Conservation (phyloP, 1,284 basidiomycete species). For the Vanrija sp. region DNA sequence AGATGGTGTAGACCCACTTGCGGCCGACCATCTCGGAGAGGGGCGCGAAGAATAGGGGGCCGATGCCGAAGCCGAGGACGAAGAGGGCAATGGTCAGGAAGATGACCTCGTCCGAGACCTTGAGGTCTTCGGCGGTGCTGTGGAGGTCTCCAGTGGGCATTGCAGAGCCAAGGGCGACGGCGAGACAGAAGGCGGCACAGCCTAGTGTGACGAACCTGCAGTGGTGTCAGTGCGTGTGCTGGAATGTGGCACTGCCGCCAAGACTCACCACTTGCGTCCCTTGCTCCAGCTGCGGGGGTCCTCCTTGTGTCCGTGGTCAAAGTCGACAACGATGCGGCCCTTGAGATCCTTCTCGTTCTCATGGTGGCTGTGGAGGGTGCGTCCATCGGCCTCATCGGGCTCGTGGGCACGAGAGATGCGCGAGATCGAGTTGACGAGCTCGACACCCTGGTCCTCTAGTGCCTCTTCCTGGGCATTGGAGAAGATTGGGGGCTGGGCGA, state of each 20-base stretch:
- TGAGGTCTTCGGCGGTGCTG: constrained; percentile 40
- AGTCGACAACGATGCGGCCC: constrained; percentile 29
- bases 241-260: background rate
- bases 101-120: constrained; percentile 48
- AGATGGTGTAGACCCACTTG: constrained; percentile 47
- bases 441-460: constrained; percentile 24
- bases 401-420: constrained; percentile 1
- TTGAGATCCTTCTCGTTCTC: constrained; percentile 12
- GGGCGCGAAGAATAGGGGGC: constrained; percentile 48
- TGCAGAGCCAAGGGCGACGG: constrained; percentile 49
- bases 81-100: constrained; percentile 50
- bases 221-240: background rate
- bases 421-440: constrained; percentile 7
- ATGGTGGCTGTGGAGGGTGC: background rate
- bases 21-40: constrained; percentile 46
- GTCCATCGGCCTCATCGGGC: background rate
- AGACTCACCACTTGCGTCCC: constrained; percentile 33
- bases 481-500: constrained; percentile 36
- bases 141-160: constrained; percentile 51
- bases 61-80: constrained; percentile 51
- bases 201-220: constrained; percentile 33
- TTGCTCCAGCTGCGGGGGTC: constrained; percentile 35
- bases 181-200: constrained; percentile 31
- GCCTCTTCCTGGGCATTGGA: constrained; percentile 23
- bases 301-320: constrained; percentile 27